Base-by-base conservation (phyloP, 768 basidiomycete genomes). In the Russula ochroleuca region DNA sequence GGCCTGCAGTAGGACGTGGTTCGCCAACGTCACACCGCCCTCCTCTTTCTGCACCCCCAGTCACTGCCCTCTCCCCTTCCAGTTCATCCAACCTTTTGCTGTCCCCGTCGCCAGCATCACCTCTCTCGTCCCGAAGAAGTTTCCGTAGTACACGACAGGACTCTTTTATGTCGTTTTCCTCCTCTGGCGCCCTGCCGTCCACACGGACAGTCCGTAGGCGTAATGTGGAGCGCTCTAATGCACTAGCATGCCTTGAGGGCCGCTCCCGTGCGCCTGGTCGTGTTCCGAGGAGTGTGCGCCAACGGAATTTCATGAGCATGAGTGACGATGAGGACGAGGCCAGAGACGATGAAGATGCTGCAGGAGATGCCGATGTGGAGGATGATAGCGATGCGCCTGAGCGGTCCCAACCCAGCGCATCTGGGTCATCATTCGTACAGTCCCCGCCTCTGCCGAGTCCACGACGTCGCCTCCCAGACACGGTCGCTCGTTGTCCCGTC, bases 171-270 rank as follows among this genome's bases (percentile, higher is more conserved):
- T 68, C 69, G 13, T 75, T 55, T 47, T 56, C 62, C 5, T 61
- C 66, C 3, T 58, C 60, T 31, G 25, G 52, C 9, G 58, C 68
- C 48, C 9, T 45, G 9, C n/a, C 43, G 3, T 50, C 65, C 15
- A 3, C 69, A 59, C 38, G 69, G 66, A 48, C 68, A 23, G 25
- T 48, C 61, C 43, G 66, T 59, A 47, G 64, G 62, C 50, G 66
- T 52, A 28, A 35, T 55, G 31, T 37, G 41, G 40, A 63, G 67
- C 41, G 70, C 55, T 49, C 71, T 67, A 50, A 69, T 66, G 87
- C 87, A 0, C 81, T 88, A 8, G 86, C 85, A 0, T 77, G 81
- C 31, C 80, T 88, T 28, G 87, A 88, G 67, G 87, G 87, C 17
- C 80, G 81, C 37, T 72, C 71, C 1, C 65, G 70, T 35, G 68